Conservation (phyloP, 164 flowering plant genomes). For the Stephania yunnanensis region DNA sequence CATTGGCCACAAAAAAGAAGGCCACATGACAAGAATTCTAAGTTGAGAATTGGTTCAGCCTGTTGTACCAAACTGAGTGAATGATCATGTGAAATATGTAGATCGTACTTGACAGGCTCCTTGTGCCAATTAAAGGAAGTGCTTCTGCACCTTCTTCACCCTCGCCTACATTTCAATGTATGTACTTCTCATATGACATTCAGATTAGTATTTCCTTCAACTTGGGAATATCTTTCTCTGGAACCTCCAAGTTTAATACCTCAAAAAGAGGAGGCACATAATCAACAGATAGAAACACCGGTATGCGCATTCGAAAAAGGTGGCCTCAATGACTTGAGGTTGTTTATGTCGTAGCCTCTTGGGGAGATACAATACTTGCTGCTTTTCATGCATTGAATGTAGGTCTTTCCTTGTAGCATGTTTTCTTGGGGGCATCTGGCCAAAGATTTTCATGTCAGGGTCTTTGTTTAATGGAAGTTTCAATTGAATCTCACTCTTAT, state of each 20-base stretch:
- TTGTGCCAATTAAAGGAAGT: constrained; percentile 37
- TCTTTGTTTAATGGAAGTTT: neutral
- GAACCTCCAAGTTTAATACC: constrained; percentile 34
- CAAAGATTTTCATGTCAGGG: too few relatives aligned
- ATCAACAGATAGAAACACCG: constrained; percentile 40
- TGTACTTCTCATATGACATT: constrained; percentile 30
- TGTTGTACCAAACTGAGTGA: constrained; percentile 40
- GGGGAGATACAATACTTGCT: constrained; percentile 44
- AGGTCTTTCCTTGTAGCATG: constrained; percentile 17
- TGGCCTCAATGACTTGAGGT: constrained; percentile 39
- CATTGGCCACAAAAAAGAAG: neutral
- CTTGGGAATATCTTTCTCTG: constrained; percentile 31
- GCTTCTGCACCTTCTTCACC: constrained; percentile 32
- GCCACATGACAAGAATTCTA: neutral
- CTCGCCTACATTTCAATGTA: constrained; percentile 22
- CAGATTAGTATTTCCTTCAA: constrained; percentile 30
- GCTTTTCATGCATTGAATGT: constrained; percentile 31
- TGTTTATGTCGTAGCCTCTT: constrained; percentile 36
- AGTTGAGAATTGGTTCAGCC: constrained; percentile 17
- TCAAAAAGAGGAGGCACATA: constrained; percentile 45
- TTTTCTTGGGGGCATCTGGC: too few relatives aligned
- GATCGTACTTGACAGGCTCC: constrained; percentile 34
- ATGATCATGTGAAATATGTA: constrained; percentile 40
- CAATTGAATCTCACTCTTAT: neutral
- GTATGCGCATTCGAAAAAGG: constrained; percentile 34